Percentiles rank a stretch among this genome's conserved stretches.
Evolutionary conservation across 2,329 filamentous ascomycete species (phyloP).

Genomic region (Sordariomycetes sp.): DNA sequence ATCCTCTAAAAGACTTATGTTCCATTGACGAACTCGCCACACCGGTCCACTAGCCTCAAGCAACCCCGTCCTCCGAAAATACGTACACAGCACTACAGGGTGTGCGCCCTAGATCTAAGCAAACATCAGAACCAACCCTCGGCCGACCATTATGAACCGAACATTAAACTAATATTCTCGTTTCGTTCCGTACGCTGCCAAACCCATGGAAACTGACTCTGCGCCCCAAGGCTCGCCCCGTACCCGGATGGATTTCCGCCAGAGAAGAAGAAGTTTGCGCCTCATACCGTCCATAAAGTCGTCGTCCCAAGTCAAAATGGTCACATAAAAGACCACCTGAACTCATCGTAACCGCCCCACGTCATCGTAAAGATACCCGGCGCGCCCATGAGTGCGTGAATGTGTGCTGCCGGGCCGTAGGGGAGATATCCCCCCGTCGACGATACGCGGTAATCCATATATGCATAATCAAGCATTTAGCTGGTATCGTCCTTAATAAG

Average conservation of each 20-base stretch:
- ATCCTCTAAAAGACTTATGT: too few relatives aligned
- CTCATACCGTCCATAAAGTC: not conserved
- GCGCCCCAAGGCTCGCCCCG: not conserved
- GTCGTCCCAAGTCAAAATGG: not conserved
- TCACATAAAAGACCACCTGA: not conserved
- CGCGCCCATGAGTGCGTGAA: not conserved
- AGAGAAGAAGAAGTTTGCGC: not conserved
- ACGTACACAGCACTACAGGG: not conserved
- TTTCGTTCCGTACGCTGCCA: not conserved
- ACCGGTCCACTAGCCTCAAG: too few relatives aligned
- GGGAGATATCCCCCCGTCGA: not conserved
- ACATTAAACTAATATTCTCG: not conserved
- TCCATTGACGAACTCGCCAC: not conserved
- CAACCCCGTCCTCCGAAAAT: not conserved
- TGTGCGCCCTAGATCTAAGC: not conserved
- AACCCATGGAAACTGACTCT: not conserved
- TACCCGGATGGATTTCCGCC: not conserved
- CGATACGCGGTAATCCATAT: not conserved
- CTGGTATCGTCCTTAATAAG: slow-evolving; percentile 90
- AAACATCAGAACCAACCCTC: not conserved
- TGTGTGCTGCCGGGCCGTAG: not conserved
- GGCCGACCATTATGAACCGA: not conserved
- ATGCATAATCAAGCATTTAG: slow-evolving; percentile 31
- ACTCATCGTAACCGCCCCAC: not conserved
- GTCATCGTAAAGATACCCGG: not conserved